phyloP scores from a whole-genome alignment of 352 stramenopile species.

The Globisporangium mamillatum region DNA sequence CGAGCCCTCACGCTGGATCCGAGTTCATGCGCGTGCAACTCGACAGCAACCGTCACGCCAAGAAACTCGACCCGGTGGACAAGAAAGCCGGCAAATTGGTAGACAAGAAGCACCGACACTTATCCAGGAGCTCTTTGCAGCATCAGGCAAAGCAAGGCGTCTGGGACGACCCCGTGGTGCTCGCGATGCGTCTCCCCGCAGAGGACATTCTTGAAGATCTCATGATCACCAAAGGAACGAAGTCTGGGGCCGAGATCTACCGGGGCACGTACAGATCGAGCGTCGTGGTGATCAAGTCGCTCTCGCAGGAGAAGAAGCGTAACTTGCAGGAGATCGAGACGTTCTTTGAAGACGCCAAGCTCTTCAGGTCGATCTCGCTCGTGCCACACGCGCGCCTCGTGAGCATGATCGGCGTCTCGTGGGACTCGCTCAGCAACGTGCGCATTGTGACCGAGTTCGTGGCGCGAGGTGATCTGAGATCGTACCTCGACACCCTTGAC shows the following conservation, averaged over 20 bases:
- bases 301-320: neutral
- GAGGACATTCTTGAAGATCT: neutral
- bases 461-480: neutral
- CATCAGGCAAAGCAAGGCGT: neutral
- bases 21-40: neutral
- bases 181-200: constrained; percentile 4
- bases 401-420: constrained; percentile 5
- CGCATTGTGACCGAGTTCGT: constrained; percentile 2
- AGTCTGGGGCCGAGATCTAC: constrained; percentile 2
- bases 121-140: neutral
- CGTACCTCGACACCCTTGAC: neutral
- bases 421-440: constrained; percentile 8
- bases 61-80: neutral
- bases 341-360: constrained; percentile 11
- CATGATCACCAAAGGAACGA: neutral
- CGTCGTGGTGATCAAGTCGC: constrained; percentile 9
- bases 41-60: constrained; percentile 2
- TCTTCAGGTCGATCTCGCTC: neutral
- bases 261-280: neutral
- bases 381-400: neutral
- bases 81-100: neutral
- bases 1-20: neutral
- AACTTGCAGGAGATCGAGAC: constrained; percentile 10
- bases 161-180: constrained; percentile 10
- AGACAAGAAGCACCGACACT: neutral